Evolutionary conservation across 2,329 filamentous ascomycete species (phyloP).

Genomic region (Penicillium sp.): DNA sequence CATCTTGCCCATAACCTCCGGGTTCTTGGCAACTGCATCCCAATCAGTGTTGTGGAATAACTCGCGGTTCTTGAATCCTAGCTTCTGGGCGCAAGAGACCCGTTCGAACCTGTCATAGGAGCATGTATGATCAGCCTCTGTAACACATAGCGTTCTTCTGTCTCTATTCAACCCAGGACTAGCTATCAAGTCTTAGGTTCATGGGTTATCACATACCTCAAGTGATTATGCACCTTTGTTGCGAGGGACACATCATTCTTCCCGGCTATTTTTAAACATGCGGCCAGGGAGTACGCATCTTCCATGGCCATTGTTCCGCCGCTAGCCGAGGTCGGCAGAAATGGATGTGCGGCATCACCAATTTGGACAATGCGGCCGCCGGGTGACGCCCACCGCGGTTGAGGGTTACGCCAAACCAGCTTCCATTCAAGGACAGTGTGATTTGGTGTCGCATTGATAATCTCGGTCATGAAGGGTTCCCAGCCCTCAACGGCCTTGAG

Average conservation of each 20-base stretch:
- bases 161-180: neutral
- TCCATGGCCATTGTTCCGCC: neutral
- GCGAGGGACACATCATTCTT: neutral
- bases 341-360: neutral
- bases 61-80: neutral
- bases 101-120: neutral
- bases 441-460: neutral
- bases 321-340: neutral
- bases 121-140: neutral
- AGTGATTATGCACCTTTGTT: neutral
- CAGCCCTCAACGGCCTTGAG: neutral
- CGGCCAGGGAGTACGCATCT: neutral
- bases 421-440: neutral
- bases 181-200: neutral
- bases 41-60: neutral
- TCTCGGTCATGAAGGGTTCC: neutral
- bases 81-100: neutral
- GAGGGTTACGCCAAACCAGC: neutral
- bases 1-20: neutral
- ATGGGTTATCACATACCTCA: neutral
- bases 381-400: neutral
- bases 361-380: neutral
- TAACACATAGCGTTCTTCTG: neutral
- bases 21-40: neutral
- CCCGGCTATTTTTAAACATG: neutral